These are phyloP conservation scores for Penicillium corylophilum DNA, from an alignment of 2,329 filamentous ascomycete genomes.

Conservation along the genomic window DNA sequence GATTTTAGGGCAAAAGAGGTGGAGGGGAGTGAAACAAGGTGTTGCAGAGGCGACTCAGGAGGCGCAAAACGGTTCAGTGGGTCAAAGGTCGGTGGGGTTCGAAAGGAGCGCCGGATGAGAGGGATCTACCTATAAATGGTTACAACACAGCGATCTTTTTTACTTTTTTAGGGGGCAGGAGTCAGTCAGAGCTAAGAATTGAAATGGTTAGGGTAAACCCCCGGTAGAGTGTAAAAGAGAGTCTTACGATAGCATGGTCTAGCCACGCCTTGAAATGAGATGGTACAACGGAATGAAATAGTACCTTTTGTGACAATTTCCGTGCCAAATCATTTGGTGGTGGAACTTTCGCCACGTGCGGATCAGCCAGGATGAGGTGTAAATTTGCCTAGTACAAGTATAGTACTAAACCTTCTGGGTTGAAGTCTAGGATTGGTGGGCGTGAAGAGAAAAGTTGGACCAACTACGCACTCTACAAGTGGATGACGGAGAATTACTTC, in stretches of 20 bases:
- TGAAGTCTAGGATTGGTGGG: background rate
- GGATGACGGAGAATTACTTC: background rate
- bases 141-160: constrained; percentile 3
- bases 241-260: background rate
- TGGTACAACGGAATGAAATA: background rate
- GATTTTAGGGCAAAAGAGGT: background rate
- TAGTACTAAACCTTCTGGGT: background rate
- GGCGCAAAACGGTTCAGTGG: constrained; percentile 21
- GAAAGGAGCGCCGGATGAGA: constrained; percentile 2
- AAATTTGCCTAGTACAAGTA: background rate
- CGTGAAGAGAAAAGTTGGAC: background rate
- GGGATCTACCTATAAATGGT: constrained; percentile 4
- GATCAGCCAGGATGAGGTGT: constrained; percentile 12
- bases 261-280: background rate
- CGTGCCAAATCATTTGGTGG: background rate
- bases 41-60: constrained; percentile 15
- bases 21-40: background rate
- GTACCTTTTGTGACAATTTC: background rate
- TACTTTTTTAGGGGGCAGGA: background rate
- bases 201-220: background rate
- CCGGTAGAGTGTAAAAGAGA: background rate
- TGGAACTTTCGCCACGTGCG: constrained; percentile 24
- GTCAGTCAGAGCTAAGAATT: background rate
- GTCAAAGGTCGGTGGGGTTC: constrained; percentile 16
- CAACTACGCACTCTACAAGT: background rate